Conservation (phyloP, 305 asterid genomes). For the Fraxinus greggii region DNA sequence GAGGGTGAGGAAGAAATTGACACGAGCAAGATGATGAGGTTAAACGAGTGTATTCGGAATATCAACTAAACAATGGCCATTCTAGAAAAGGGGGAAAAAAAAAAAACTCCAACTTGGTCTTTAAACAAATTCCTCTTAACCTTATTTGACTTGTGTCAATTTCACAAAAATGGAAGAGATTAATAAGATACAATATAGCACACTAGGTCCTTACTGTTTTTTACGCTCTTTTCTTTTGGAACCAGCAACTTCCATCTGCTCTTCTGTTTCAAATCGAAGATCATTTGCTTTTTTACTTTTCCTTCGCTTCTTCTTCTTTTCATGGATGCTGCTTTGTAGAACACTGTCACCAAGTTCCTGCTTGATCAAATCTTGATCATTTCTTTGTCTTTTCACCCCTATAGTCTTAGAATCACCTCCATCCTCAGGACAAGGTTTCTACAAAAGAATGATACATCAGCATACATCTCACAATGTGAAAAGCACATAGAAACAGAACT, state of each 20-base stretch:
- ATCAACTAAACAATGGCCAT: background rate
- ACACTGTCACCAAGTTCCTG: slow-evolving; percentile 29
- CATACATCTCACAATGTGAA: slow-evolving; percentile 9
- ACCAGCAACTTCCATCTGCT: slow-evolving; percentile 37
- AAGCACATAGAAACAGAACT: background rate
- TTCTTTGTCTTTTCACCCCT: slow-evolving; percentile 45
- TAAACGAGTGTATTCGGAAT: background rate
- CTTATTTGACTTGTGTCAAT: background rate
- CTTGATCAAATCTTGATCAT: slow-evolving; percentile 29
- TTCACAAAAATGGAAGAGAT: background rate
- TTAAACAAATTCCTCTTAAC: background rate
- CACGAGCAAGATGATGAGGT: background rate
- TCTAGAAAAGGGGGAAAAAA: background rate
- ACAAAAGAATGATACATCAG: slow-evolving; percentile 8
- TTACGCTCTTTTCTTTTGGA: slow-evolving; percentile 77
- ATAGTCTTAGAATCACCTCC: slow-evolving; percentile 28
- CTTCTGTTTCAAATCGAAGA: slow-evolving; percentile 63
- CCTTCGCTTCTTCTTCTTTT: slow-evolving; percentile 54
- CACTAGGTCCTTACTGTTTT: slow-evolving; percentile 57
- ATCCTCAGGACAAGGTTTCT: slow-evolving; percentile 42
- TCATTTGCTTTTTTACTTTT: slow-evolving; percentile 55
- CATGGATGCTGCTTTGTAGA: slow-evolving; percentile 26
- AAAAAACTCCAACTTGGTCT: background rate
- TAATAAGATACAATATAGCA: background rate
- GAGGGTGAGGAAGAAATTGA: background rate